phyloP scores from a whole-genome alignment of 208 protist genomes.

The Acanthamoeba culbertsoni region DNA sequence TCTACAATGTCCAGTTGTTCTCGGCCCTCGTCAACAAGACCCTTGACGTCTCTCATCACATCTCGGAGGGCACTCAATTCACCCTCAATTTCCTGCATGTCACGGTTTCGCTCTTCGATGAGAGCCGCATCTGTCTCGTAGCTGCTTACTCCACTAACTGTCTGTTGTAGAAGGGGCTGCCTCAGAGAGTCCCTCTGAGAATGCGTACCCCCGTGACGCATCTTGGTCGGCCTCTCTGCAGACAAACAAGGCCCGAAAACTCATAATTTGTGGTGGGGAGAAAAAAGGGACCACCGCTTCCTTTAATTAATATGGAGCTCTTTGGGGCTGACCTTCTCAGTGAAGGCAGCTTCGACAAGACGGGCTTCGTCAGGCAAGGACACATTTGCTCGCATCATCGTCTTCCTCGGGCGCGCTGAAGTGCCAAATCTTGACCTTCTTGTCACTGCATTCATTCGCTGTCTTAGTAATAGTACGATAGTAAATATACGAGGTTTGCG shows the following conservation, averaged over 20 bases:
- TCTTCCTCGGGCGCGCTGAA: not conserved
- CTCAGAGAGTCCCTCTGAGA: not conserved
- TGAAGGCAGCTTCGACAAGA: not conserved
- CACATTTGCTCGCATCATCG: not conserved
- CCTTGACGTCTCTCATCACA: not conserved
- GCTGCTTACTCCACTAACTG: not conserved
- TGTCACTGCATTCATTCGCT: not conserved
- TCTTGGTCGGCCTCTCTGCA: not conserved
- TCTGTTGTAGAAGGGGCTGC: conserved; percentile 12
- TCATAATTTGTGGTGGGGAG: not conserved
- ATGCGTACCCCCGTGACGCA: not conserved
- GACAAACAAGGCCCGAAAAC: not conserved
- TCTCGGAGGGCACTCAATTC: not conserved
- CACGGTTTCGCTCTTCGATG: not conserved
- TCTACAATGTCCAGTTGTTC: not conserved
- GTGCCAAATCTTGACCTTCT: conserved; percentile 41
- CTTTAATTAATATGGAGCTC: too few species aligned
- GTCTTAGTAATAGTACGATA: not conserved
- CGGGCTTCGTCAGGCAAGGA: not conserved
- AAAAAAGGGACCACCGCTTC: too few species aligned
- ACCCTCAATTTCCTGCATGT: not conserved
- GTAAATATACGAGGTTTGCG: not conserved
- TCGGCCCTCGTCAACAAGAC: not conserved
- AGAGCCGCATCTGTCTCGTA: conserved; percentile 7
- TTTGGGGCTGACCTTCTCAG: too few species aligned